A percentile compares a stretch with the other conserved stretches of the same genome.
These are phyloP conservation scores for Coniferiporia sulphurascens DNA, from an alignment of 1,284 basidiomycete species.

Conservation along the genomic window DNA sequence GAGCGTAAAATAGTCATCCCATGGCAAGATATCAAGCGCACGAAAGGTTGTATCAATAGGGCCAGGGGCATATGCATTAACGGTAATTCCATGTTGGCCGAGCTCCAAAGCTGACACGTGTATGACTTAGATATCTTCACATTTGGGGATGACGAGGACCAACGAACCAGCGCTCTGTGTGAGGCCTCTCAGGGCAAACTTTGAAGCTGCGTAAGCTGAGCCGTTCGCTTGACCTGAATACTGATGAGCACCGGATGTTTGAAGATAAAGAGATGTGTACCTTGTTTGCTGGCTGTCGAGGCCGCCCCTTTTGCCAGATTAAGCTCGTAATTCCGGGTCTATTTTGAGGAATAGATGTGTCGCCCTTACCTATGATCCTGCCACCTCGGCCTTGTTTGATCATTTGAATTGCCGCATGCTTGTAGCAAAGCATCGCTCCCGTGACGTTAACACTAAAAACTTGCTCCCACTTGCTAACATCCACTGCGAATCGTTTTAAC, in stretches of 20 bases:
- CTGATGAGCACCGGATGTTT: neutral
- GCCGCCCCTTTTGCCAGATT: neutral
- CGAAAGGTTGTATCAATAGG: slow-evolving; percentile 14
- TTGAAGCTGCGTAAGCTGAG: slow-evolving; percentile 12
- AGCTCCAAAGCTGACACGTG: slow-evolving; percentile 17
- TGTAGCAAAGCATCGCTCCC: slow-evolving; percentile 21
- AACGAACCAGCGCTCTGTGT: slow-evolving; percentile 14
- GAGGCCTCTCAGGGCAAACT: slow-evolving; percentile 14
- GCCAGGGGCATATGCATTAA: slow-evolving; percentile 28
- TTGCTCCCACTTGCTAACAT: slow-evolving; percentile 16
- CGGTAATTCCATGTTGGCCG: slow-evolving; percentile 23
- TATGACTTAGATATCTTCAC: neutral
- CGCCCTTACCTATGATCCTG: slow-evolving; percentile 15
- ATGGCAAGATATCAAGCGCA: neutral
- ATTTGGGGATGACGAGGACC: neutral
- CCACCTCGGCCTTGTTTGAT: slow-evolving; percentile 20
- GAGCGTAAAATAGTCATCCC: neutral
- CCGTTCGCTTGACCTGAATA: slow-evolving; percentile 7
- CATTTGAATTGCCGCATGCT: slow-evolving; percentile 22
- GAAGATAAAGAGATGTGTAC: neutral
- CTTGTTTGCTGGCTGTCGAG: slow-evolving; percentile 9
- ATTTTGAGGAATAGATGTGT: neutral
- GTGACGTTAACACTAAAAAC: slow-evolving; percentile 19
- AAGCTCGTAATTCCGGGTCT: neutral
- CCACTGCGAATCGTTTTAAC: slow-evolving; percentile 7